Evolutionary conservation across 495 filamentous ascomycete species (phyloP), one percentile per base, ranked within the genome.

Genomic region (Letharia lupina): DNA sequence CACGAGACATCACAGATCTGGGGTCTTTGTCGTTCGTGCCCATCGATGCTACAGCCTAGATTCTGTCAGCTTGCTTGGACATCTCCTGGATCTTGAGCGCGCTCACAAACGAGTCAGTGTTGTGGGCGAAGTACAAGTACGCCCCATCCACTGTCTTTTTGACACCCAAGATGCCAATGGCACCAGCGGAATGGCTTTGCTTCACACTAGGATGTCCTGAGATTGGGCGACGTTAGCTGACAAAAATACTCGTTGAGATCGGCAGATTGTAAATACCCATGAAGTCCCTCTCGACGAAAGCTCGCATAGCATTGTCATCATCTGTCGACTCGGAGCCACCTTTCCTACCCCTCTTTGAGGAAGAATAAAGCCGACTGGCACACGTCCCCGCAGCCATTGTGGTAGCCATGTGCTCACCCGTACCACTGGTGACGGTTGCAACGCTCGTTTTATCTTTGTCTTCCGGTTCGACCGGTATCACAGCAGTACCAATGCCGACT

Each of bases 381-480:
- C 91, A 93, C 60, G 84, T 87, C 47, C 83, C 83, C 0, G 92
- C 91, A 16, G 91, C 91, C 77, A 91, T 81, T 1, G 91, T 93
- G 2, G 93, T 93, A 9, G 91, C 91, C 85, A 98, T 97, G 72
- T 98, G 94, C 78, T 98, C 94, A 45, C 94, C 94, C 7, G 94
- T 98, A 40, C 94, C 94, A 70, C 91, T 95, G 20, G 90, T 93
- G 12, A 96, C 91, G 41, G 83, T 83, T 42, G 90, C 92, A 44
- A 94, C 89, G 37, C 80, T 79, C 3, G 84, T 81, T 35, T 77
- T 73, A 0, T 89, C 83, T 3, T 78, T 73, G 69, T 90, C 88
- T 47, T 84, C 80, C 4, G 79, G 77, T 48, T 88, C 83, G 18
- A 80, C 75, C 0, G 92, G 92, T n/a, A 95, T 82, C 15, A 97